Evolutionary conservation across 2,329 filamentous ascomycete species (phyloP), one percentile per base, ranked within the genome.

Genomic region (Claviceps cyperi): DNA sequence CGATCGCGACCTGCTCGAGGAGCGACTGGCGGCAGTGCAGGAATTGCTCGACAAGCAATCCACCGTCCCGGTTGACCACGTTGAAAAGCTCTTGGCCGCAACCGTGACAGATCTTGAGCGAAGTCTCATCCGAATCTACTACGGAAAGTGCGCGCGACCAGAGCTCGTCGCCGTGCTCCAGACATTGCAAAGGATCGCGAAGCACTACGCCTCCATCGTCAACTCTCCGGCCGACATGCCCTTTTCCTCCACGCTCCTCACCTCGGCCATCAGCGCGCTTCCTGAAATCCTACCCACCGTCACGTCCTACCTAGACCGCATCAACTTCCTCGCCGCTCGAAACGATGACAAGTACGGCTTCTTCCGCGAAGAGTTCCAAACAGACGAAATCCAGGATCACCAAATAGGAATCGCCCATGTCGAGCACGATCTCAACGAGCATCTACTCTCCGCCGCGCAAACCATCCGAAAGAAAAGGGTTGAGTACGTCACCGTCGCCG

Each of bases 51-150:
- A 84, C 44, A 78, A 81, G 47, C 75, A 82, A 46, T 81, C 80
- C 41, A 82, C 80, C 0, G 66, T 74, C 8, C 74, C 77, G 17
- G 81, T 90, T 4, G 86, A 94, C 57, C 83, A 84, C 54, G 67
- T 97, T 2, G 84, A 81, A 55, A 75, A 71, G 19, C 69, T 97
- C 9, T 74, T 98, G 1, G 71, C 74, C 24, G 83, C 76, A 52
- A 82, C 84, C 53, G 87, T 77, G 61, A 81, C 78, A 5, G 92
- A 98, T 61, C 78, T 98, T 5, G 92, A 98, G 66, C 89, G 92
- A 57, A 92, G 86, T 53, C 72, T 98, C 44, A 90, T 97, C 59
- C 80, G 92, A 43, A 94, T 98, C 52, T 98, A 97, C 70, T 98
- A 98, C 66, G 89, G 90, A 47, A 96, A 94, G 69, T 97, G 90